These are phyloP conservation scores for Penicillium freii DNA, from an alignment of 2,329 filamentous ascomycete species.

Conservation along the genomic window DNA sequence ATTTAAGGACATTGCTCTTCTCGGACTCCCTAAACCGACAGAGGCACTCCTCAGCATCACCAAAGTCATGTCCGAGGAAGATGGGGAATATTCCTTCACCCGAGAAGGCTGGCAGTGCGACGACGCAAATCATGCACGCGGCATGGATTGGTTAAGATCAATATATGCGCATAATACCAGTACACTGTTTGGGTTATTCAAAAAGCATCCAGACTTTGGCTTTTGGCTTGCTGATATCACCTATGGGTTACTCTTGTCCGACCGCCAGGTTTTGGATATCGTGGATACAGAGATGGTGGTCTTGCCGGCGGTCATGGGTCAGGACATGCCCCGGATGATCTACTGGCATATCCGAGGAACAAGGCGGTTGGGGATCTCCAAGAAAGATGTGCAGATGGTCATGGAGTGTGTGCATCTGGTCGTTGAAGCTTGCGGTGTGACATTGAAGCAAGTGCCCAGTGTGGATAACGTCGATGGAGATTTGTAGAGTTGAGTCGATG, in stretches of 20 bases:
- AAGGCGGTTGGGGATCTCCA: slow-evolving; percentile 34
- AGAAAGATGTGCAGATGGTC: slow-evolving; percentile 36
- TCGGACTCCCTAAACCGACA: slow-evolving; percentile 59
- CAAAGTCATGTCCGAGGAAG: slow-evolving; percentile 50
- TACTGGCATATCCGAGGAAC: slow-evolving; percentile 43
- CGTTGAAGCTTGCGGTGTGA: slow-evolving; percentile 12
- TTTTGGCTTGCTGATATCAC: slow-evolving; percentile 69
- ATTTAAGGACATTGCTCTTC: slow-evolving; percentile 54
- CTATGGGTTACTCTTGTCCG: slow-evolving; percentile 55
- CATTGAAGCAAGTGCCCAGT: slow-evolving; percentile 6
- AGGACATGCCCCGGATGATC: slow-evolving; percentile 35
- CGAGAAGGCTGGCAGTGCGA: slow-evolving; percentile 58
- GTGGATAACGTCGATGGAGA: slow-evolving; percentile 2
- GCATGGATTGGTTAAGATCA: slow-evolving; percentile 52
- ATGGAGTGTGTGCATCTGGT: slow-evolving; percentile 15
- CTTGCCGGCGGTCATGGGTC: slow-evolving; percentile 40
- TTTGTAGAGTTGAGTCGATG: background rate
- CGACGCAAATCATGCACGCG: slow-evolving; percentile 50
- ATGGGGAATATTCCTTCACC: slow-evolving; percentile 52
- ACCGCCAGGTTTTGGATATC: slow-evolving; percentile 35
- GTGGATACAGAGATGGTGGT: slow-evolving; percentile 42
- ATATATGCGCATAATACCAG: slow-evolving; percentile 52
- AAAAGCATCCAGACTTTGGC: slow-evolving; percentile 50
- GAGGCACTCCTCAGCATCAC: slow-evolving; percentile 56
- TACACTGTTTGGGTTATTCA: slow-evolving; percentile 20